phyloP scores from a whole-genome alignment of 495 filamentous ascomycete genomes.

The Trichodelitschia bisporula region DNA sequence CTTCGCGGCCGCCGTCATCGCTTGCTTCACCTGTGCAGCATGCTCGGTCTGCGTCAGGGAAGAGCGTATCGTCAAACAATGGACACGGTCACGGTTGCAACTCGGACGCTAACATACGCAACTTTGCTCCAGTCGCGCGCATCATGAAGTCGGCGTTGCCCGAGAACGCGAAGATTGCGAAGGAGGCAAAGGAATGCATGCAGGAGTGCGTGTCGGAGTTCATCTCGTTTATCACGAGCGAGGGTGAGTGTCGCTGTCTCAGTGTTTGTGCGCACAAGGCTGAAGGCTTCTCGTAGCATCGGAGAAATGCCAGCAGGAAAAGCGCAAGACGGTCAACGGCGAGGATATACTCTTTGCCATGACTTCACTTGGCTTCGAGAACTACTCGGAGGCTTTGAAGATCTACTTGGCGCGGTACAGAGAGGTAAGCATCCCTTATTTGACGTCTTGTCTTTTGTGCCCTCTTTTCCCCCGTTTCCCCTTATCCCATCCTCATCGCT shows the following conservation, averaged over 20 bases:
- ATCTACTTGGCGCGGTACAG: slow-evolving; percentile 95
- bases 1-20: slow-evolving; percentile 19
- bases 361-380: slow-evolving; percentile 97
- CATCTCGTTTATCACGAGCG: slow-evolving; percentile 98
- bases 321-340: slow-evolving; percentile 95
- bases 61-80: too few species aligned
- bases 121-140: slow-evolving; percentile 81
- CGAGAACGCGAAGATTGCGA: slow-evolving; percentile 97
- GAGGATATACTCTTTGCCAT: slow-evolving; percentile 98
- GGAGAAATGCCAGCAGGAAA: slow-evolving; percentile 98
- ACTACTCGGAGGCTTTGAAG: slow-evolving; percentile 92
- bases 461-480: slow-evolving; percentile 4
- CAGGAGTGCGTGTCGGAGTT: slow-evolving; percentile 99
- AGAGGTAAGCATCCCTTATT: slow-evolving; percentile 42
- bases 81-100: slow-evolving; percentile 13
- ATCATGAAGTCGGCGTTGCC: slow-evolving; percentile 97
- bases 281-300: slow-evolving; percentile 34
- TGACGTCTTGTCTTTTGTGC: not conserved
- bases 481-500: slow-evolving; percentile 4
- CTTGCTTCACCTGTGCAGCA: slow-evolving; percentile 14
- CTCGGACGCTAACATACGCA: slow-evolving; percentile 70
- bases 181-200: slow-evolving; percentile 99
- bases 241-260: slow-evolving; percentile 40
- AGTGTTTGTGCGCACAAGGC: slow-evolving; percentile 3
- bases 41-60: slow-evolving; percentile 1